phyloP scores from a whole-genome alignment of 176 grass and related monocot species.

The Chrysopogon serrulatus region DNA sequence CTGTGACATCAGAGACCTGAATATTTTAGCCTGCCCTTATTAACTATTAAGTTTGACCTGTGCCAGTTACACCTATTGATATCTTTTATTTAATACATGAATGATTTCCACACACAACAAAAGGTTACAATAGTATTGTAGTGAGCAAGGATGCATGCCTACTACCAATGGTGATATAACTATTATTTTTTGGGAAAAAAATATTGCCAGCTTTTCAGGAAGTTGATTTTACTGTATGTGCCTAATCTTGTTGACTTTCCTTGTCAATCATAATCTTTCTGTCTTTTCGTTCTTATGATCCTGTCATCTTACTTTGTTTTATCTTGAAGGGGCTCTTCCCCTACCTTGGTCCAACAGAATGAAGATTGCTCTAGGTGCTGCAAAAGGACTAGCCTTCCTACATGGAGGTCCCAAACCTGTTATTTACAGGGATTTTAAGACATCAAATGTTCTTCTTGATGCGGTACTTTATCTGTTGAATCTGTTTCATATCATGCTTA shows the following conservation, averaged over 20 bases:
- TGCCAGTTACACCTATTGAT: neutral
- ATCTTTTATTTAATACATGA: neutral
- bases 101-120: neutral
- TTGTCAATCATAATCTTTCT: neutral
- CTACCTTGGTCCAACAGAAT: conserved; percentile 85
- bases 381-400: conserved; percentile 81
- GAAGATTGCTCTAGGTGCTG: conserved; percentile 80
- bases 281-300: neutral
- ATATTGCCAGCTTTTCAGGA: neutral
- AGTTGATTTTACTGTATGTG: neutral
- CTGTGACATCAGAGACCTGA: neutral
- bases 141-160: neutral
- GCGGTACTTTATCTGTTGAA: conserved; percentile 32
- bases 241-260: neutral
- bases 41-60: neutral
- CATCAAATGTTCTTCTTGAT: conserved; percentile 95
- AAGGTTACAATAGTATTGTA: neutral
- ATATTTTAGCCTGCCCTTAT: neutral
- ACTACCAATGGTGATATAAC: conserved; percentile 57
- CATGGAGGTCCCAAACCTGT: conserved; percentile 75
- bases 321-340: conserved; percentile 82
- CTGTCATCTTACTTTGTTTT: conserved; percentile 38
- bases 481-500: neutral
- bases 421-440: conserved; percentile 97
- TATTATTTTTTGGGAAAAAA: neutral